phyloP scores from a whole-genome alignment of 2,329 filamentous ascomycete species.

The Colletotrichum musicola region DNA sequence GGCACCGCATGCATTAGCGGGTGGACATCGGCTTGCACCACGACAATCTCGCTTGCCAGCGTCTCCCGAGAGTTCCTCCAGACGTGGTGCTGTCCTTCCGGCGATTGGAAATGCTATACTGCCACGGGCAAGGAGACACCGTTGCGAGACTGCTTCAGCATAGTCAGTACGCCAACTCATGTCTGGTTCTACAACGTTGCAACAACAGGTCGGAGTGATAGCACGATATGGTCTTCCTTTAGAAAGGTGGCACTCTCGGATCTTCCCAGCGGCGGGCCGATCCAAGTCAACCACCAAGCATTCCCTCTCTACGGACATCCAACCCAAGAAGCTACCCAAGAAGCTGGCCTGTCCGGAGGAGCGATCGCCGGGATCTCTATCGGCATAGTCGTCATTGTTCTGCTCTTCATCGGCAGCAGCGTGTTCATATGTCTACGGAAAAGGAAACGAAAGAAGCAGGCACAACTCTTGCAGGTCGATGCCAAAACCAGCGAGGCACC shows the following conservation, averaged over 20 bases:
- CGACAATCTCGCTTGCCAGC: neutral
- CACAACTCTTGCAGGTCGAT: neutral
- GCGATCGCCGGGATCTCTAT: neutral
- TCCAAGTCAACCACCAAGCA: too few relatives aligned
- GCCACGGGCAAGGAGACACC: neutral
- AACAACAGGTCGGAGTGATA: neutral
- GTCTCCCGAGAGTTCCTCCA: neutral
- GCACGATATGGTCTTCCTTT: slow-evolving; percentile 2
- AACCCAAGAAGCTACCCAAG: neutral
- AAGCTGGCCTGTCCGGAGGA: neutral
- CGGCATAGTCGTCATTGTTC: neutral
- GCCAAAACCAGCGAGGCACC: too few relatives aligned
- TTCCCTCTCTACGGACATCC: neutral
- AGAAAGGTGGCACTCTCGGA: neutral
- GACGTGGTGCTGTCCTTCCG: slow-evolving; percentile 22
- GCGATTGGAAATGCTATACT: slow-evolving; percentile 6
- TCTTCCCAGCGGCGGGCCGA: neutral
- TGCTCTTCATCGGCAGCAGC: neutral
- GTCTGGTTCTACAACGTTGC: slow-evolving; percentile 10
- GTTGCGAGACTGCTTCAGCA: slow-evolving; percentile 13
- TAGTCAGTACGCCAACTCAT: slow-evolving; percentile 15
- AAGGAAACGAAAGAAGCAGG: neutral
- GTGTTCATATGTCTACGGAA: neutral
- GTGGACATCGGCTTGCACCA: slow-evolving; percentile 25
- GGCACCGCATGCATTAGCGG: slow-evolving; percentile 30